Evolutionary conservation across 163 green algal genomes (phyloP).

Genomic region (Volvox carteri): DNA sequence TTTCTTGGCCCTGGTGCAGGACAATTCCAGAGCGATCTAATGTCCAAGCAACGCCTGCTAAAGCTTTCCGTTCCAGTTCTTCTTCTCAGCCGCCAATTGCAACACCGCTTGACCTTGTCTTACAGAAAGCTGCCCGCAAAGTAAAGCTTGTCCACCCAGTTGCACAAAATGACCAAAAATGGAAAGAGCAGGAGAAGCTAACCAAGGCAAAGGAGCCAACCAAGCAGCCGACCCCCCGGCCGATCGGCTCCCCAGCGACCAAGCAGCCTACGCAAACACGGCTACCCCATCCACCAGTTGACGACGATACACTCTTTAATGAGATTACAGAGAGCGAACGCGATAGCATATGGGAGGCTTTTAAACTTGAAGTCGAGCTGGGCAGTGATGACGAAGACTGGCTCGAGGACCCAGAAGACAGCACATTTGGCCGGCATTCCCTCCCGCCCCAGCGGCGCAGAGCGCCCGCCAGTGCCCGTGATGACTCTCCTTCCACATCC

Average conservation of each 20-base stretch:
- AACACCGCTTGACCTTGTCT: constrained; percentile 17
- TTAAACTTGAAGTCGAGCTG: background rate
- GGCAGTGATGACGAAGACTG: background rate
- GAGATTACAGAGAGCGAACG: constrained; percentile 29
- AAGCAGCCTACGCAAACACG: background rate
- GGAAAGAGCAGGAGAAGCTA: too few species aligned
- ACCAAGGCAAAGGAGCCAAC: background rate
- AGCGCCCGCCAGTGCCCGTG: background rate
- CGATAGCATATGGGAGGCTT: constrained; percentile 6
- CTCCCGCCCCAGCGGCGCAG: background rate
- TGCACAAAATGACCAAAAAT: background rate
- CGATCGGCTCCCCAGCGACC: background rate
- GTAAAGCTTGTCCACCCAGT: background rate
- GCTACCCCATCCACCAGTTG: background rate
- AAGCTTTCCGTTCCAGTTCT: too few species aligned
- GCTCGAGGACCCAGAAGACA: background rate
- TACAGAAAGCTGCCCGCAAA: constrained; percentile 1
- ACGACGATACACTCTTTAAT: constrained; percentile 21
- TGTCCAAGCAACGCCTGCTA: too few species aligned
- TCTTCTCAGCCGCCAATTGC: background rate
- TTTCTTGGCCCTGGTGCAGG: background rate
- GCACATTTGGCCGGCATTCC: background rate
- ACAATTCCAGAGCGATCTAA: too few species aligned
- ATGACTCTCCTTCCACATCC: background rate
- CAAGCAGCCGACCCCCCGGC: background rate